Conservation (phyloP, 495 filamentous ascomycete species). For the Venustampulla echinocandica region DNA sequence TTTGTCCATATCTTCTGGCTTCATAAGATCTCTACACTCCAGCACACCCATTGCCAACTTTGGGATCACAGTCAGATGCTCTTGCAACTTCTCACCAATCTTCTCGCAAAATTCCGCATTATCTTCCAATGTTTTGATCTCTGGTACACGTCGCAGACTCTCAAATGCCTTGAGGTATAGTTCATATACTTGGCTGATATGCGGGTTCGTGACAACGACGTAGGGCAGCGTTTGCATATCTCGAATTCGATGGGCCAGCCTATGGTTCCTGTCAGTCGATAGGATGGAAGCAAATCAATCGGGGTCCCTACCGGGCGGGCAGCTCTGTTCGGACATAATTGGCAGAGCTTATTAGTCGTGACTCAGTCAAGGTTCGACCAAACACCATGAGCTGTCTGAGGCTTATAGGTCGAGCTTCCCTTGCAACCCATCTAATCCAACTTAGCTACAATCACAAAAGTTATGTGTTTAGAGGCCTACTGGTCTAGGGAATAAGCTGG, state of each 20-base stretch:
- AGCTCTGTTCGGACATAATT: constrained; percentile 97
- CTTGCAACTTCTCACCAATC: constrained; percentile 67
- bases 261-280: constrained; percentile 24
- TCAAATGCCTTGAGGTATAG: constrained; percentile 96
- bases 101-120: constrained; percentile 84
- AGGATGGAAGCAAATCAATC: background rate
- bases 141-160: constrained; percentile 68
- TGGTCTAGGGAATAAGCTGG: constrained; percentile 80
- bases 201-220: constrained; percentile 88
- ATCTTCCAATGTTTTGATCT: constrained; percentile 78
- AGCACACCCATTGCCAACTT: constrained; percentile 89
- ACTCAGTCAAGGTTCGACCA: constrained; percentile 77
- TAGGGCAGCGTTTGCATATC: constrained; percentile 97
- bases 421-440: constrained; percentile 66
- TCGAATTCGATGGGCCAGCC: constrained; percentile 85
- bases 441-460: constrained; percentile 14
- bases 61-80: constrained; percentile 89
- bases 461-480: constrained; percentile 42
- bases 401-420: constrained; percentile 77
- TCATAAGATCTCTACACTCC: constrained; percentile 73
- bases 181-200: constrained; percentile 91
- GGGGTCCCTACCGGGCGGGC: constrained; percentile 61
- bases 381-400: constrained; percentile 93
- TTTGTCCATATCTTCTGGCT: constrained; percentile 68
- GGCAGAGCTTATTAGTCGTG: constrained; percentile 80